Conservation (phyloP, 768 basidiomycete genomes). For the Calocybe gangraenosa region DNA sequence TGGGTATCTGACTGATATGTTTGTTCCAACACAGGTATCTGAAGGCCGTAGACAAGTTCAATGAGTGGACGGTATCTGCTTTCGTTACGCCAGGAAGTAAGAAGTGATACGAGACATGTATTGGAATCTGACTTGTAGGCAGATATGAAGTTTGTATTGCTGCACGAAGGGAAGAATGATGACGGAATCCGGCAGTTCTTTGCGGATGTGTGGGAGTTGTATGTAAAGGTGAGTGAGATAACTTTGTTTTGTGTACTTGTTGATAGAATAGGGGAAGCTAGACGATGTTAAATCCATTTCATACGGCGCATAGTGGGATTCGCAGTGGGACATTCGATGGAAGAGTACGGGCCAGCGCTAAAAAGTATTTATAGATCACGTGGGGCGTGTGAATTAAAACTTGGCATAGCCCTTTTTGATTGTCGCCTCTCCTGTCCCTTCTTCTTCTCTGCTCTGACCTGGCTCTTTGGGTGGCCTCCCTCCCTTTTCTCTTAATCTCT, state of each 20-base stretch:
- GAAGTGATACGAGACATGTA: constrained; percentile 23
- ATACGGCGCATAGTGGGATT: constrained; percentile 83
- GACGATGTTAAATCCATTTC: constrained; percentile 95
- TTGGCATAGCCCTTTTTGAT: constrained; percentile 18
- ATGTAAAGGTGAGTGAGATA: constrained; percentile 76
- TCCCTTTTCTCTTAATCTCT: constrained; percentile 26
- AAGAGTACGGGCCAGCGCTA: constrained; percentile 81
- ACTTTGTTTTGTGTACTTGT: not conserved
- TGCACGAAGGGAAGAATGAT: constrained; percentile 96
- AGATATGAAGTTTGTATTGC: constrained; percentile 94
- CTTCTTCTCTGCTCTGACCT: constrained; percentile 28
- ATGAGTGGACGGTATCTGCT: constrained; percentile 97
- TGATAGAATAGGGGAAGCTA: constrained; percentile 29
- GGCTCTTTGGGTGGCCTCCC: constrained; percentile 28
- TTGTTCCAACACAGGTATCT: constrained; percentile 82
- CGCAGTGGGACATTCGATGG: constrained; percentile 79
- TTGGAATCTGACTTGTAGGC: constrained; percentile 18
- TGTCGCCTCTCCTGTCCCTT: constrained; percentile 22
- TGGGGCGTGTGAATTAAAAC: constrained; percentile 14
- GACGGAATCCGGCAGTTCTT: constrained; percentile 94
- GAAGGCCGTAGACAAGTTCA: constrained; percentile 94
- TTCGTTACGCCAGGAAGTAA: constrained; percentile 94
- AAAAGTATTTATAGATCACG: constrained; percentile 62
- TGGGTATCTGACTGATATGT: constrained; percentile 15
- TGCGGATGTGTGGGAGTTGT: constrained; percentile 94